Evolutionary conservation across 169 alveolate species (phyloP).

Genomic region (Theileria annulata): DNA sequence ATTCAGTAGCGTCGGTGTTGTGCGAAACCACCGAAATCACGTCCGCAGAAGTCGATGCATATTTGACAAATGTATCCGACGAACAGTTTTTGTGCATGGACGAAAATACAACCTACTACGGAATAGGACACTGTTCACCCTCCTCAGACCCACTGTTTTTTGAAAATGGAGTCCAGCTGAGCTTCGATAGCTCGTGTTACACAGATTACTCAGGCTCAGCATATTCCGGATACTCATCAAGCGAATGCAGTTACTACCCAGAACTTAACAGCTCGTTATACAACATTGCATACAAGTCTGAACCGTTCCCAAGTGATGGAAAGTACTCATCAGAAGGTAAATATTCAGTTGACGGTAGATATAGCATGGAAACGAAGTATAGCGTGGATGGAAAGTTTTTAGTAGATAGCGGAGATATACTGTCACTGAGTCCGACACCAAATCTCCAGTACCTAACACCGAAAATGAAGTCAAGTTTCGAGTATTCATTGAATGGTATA

Average conservation of each 20-base stretch:
- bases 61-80: neutral
- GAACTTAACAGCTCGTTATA: neutral
- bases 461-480: slow-evolving; percentile 2
- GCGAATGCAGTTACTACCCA: neutral
- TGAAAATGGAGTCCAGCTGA: slow-evolving; percentile 6
- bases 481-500: neutral
- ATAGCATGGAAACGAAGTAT: neutral
- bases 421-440: neutral
- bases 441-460: slow-evolving; percentile 5
- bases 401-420: neutral
- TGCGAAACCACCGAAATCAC: neutral
- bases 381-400: neutral
- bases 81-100: neutral
- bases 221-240: neutral
- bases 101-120: neutral
- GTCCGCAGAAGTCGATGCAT: neutral
- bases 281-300: neutral
- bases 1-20: slow-evolving; percentile 5
- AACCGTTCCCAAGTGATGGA: neutral
- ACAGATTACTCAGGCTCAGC: neutral
- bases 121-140: neutral
- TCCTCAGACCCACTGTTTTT: neutral
- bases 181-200: slow-evolving; percentile 3
- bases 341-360: neutral
- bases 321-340: neutral